phyloP scores from a whole-genome alignment of 768 basidiomycete genomes.

The Ephemerocybe angulata region DNA sequence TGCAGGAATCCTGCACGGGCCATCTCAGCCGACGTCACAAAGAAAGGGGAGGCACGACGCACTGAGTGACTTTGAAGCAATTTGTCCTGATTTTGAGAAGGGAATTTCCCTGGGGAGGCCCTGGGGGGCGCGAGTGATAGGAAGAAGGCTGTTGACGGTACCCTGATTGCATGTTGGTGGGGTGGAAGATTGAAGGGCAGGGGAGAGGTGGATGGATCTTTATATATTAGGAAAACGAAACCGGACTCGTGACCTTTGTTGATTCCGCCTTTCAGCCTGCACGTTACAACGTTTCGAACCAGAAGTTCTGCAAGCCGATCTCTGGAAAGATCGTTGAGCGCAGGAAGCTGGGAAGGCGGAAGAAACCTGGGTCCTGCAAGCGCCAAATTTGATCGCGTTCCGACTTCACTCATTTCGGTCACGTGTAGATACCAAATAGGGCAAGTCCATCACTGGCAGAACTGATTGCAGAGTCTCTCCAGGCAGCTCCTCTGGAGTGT shows the following conservation, averaged over 20 bases:
- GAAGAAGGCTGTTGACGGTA: background rate
- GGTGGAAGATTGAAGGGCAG: background rate
- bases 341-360: slow-evolving; percentile 17
- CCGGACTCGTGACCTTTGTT: background rate
- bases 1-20: slow-evolving; percentile 22
- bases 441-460: too few species aligned
- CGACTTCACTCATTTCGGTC: too few species aligned
- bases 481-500: too few species aligned
- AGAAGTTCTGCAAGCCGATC: background rate
- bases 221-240: background rate
- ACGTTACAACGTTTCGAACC: background rate
- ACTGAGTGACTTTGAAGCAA: slow-evolving; percentile 26
- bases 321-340: background rate
- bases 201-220: background rate
- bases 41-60: background rate
- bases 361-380: too few species aligned
- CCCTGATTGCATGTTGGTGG: background rate
- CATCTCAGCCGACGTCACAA: too few species aligned
- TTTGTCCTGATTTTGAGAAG: slow-evolving; percentile 27
- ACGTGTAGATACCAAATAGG: too few species aligned
- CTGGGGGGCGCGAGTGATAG: too few species aligned
- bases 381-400: too few species aligned
- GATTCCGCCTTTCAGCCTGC: background rate
- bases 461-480: too few species aligned
- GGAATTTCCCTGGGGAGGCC: too few species aligned